Evolutionary conservation across 2,329 filamentous ascomycete genomes (phyloP).

Genomic region (Paecilomyces niveus): DNA sequence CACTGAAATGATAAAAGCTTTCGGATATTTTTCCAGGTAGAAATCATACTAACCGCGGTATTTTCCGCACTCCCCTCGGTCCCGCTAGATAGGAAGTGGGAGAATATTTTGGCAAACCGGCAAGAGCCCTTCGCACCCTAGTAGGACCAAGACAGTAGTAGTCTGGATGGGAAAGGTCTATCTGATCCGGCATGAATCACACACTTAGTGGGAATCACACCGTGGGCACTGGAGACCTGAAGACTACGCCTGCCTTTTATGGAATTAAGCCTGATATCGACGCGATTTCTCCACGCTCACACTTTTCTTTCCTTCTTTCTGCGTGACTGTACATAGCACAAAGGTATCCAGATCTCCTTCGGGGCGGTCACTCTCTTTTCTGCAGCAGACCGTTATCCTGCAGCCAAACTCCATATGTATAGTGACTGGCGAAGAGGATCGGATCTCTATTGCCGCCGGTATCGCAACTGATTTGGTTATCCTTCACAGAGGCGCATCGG

Average conservation of each 20-base stretch:
- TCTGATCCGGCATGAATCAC: neutral
- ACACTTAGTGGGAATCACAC: conserved; percentile 1
- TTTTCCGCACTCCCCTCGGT: neutral
- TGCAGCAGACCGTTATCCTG: neutral
- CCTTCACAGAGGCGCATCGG: neutral
- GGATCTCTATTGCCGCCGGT: neutral
- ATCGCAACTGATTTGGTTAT: neutral
- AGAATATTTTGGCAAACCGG: neutral
- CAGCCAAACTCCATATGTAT: neutral
- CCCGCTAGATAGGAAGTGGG: neutral
- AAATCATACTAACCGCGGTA: neutral
- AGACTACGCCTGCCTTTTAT: neutral
- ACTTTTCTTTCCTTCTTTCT: neutral
- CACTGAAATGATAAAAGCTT: neutral
- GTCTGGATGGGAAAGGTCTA: neutral
- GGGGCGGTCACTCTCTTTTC: neutral
- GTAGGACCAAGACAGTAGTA: neutral
- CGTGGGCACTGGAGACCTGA: neutral
- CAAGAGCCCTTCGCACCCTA: neutral
- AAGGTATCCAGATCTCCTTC: neutral
- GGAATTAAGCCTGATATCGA: neutral
- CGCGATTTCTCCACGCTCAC: neutral
- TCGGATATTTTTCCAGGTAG: neutral
- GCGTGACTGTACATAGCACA: neutral
- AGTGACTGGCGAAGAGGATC: neutral